Base-by-base conservation (phyloP, 179 eudicot species). In the Silene noctiflora region DNA sequence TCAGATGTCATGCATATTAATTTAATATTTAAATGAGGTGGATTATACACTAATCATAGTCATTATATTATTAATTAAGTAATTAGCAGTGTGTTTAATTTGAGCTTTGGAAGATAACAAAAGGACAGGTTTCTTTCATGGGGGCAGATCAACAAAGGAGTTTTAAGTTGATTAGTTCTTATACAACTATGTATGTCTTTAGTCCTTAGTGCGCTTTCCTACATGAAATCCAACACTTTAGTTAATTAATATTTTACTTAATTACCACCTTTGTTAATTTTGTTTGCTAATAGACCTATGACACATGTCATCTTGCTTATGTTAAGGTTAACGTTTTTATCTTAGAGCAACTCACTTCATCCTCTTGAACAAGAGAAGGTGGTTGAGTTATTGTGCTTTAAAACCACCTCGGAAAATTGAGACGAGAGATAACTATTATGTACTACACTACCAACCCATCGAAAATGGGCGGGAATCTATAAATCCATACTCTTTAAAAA, bases 1-100 rank as follows among this genome's bases (percentile, higher is more conserved):
- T 77, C 75, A 77, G 6, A 21, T 17, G 7, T 25, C 79, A 77
- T 77, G 69, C 51, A 76, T 24, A 12, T 14, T 20, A 21, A 42
- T 29, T 53, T 27, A 48, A 29, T 76, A 66, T 67, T 55, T 21
- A 66, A n/a, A 19, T 39, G 48, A 33, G 29, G 21, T 66, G 31
- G 4, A 44, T 62, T 24, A 4, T 62, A 58, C 69, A 64, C 51
- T 73, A 61, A 48, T 13, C 48, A 29, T 72, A 2, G 17, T 20
- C 11, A 59, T 58, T 4, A 12, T n/a, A 58, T 58, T 24, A 66
- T 14, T 66, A 66, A 33, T 33, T 16, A 48, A 13, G 16, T 69
- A 9, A 69, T 69, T 69, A 69, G 35, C 22, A 20, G 13, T 70
- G 25, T 22, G 74, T 51, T 71, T 70, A 21, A 48, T 46, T 46